These are phyloP conservation scores for Syzygium malaccense DNA, from an alignment of 441 rosid species.

Conservation along the genomic window DNA sequence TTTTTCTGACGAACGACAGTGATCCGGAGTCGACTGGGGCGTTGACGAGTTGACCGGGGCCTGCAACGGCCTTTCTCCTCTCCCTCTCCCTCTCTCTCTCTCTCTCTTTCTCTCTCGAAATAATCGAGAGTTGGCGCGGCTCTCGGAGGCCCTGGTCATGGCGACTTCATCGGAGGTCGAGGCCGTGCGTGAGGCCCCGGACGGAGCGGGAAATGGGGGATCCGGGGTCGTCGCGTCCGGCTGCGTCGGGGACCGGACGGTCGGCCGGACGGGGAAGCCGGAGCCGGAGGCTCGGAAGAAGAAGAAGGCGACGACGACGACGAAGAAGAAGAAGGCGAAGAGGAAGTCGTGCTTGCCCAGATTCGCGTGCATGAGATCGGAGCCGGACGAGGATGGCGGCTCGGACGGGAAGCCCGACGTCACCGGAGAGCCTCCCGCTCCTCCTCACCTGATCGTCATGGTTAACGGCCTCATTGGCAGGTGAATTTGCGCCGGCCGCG, in stretches of 20 bases:
- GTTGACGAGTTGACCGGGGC: not conserved
- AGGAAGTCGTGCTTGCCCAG: not conserved
- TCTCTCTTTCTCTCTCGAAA: not conserved
- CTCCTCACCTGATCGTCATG: constrained; percentile 71
- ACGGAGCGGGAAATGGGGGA: not conserved
- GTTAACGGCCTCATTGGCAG: constrained; percentile 88
- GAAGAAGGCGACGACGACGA: not conserved
- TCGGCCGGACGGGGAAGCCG: not conserved
- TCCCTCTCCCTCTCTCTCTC: not conserved
- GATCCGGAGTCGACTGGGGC: not conserved
- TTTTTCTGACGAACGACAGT: not conserved
- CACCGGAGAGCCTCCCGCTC: constrained; percentile 30
- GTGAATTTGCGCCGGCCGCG: constrained; percentile 12
- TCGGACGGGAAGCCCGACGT: constrained; percentile 36
- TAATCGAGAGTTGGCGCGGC: not conserved
- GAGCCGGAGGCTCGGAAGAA: not conserved
- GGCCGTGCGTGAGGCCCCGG: not conserved
- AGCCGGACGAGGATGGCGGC: constrained; percentile 37
- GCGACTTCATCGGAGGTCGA: not conserved
- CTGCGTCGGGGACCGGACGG: not conserved
- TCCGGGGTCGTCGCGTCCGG: not conserved
- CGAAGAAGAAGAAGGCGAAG: not conserved
- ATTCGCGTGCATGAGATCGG: constrained; percentile 50
- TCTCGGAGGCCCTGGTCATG: not conserved
- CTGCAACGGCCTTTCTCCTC: not conserved